Percentiles rank a stretch among this genome's conserved stretches.
Conservation (phyloP, 2,329 filamentous ascomycete species). For the Pezicula radicicola region DNA sequence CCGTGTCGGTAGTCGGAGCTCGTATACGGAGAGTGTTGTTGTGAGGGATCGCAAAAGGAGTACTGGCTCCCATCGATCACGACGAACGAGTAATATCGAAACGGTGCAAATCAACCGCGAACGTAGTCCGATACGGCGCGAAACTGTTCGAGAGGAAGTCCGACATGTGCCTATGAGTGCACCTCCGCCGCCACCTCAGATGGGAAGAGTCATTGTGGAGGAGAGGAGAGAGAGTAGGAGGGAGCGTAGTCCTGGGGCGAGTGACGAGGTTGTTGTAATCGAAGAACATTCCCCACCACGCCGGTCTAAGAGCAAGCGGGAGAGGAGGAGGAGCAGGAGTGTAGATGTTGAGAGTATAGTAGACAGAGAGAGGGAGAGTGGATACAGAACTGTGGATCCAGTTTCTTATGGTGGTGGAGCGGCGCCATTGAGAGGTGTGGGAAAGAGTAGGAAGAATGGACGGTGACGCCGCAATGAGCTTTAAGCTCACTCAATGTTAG, state of each 20-base stretch:
- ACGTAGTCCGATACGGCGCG: background rate
- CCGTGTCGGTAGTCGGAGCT: background rate
- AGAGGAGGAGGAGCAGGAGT: conserved; percentile 6
- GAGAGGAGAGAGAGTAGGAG: conserved; percentile 20
- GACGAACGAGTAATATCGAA: conserved; percentile 16
- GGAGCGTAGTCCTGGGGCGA: conserved; percentile 12
- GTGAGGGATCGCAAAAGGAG: conserved; percentile 15
- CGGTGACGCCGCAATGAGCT: background rate
- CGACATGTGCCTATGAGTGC: conserved; percentile 17
- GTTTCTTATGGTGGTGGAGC: conserved; percentile 24
- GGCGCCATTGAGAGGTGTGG: conserved; percentile 8
- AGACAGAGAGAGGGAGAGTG: conserved; percentile 19
- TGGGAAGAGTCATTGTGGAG: conserved; percentile 27
- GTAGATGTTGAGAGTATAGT: too few relatives aligned
- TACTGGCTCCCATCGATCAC: conserved; percentile 5
- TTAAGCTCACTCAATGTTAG: background rate
- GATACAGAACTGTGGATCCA: conserved; percentile 29
- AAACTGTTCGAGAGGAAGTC: conserved; percentile 7
- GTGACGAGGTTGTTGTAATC: conserved; percentile 31
- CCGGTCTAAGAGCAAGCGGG: conserved; percentile 23
- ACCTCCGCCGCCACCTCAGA: conserved; percentile 10
- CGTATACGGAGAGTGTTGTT: conserved; percentile 17
- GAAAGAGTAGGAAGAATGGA: conserved; percentile 6
- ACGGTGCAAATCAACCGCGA: conserved; percentile 15
- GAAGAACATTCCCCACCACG: conserved; percentile 30